These are phyloP conservation scores for Glaciozyma martinii DNA, from an alignment of 768 basidiomycete species.

Conservation along the genomic window DNA sequence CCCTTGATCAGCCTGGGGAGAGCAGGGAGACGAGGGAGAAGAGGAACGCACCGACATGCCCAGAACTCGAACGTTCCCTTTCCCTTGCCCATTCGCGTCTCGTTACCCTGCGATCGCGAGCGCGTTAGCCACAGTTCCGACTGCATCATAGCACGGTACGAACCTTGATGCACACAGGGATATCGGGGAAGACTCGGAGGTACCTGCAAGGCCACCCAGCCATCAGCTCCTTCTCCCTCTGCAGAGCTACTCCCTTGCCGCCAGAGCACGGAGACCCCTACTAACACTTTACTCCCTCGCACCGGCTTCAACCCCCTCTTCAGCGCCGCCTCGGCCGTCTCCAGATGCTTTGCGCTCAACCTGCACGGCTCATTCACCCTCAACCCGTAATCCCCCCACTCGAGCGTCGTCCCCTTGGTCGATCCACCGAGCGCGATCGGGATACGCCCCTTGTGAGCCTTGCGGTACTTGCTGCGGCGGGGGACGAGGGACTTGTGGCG, in stretches of 20 bases:
- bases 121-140: background rate
- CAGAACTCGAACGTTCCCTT: conserved; percentile 97
- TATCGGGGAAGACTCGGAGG: conserved; percentile 86
- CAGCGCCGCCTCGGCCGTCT: conserved; percentile 75
- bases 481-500: conserved; percentile 54
- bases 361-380: conserved; percentile 67
- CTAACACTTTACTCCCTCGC: conserved; percentile 59
- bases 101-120: conserved; percentile 65
- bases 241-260: background rate
- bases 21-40: conserved; percentile 2
- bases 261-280: background rate
- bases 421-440: conserved; percentile 83
- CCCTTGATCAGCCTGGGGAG: background rate
- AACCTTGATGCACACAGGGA: conserved; percentile 95
- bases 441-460: conserved; percentile 80
- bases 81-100: conserved; percentile 99
- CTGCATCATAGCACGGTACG: conserved; percentile 17
- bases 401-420: conserved; percentile 82
- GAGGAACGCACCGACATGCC: conserved; percentile 63
- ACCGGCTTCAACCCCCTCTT: conserved; percentile 79
- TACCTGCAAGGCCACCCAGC: conserved; percentile 3
- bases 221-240: background rate
- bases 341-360: conserved; percentile 80
- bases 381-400: conserved; percentile 86
- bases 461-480: conserved; percentile 68